A percentile compares a stretch with the other conserved stretches of the same genome.
phyloP scores from a whole-genome alignment of 306 rosid species.

The Luffa aegyptiaca region DNA sequence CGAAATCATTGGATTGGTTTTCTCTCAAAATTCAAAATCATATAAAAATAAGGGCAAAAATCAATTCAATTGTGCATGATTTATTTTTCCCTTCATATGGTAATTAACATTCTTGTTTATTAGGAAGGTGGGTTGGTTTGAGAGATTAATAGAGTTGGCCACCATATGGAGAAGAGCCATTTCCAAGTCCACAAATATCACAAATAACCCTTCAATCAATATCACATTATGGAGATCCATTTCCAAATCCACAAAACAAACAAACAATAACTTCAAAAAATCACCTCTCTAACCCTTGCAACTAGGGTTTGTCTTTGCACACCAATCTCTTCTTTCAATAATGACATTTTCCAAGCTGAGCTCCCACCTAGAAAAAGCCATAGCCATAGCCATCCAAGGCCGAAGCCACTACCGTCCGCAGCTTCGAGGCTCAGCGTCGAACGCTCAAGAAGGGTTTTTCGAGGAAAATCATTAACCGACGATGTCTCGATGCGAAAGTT shows the following conservation, averaged over 20 bases:
- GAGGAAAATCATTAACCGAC: constrained; percentile 74
- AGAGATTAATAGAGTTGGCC: constrained; percentile 48
- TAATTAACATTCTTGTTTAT: neutral
- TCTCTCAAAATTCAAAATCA: too few species aligned
- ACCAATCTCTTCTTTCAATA: constrained; percentile 68
- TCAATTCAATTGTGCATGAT: neutral
- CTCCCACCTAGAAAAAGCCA: constrained; percentile 74
- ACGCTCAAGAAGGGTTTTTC: constrained; percentile 35
- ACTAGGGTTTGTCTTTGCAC: constrained; percentile 84
- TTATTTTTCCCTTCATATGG: neutral
- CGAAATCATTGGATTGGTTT: too few species aligned
- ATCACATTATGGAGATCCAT: neutral
- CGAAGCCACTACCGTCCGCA: constrained; percentile 32
- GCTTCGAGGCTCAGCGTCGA: constrained; percentile 34
- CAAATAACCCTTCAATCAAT: neutral
- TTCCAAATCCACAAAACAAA: neutral
- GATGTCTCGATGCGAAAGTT: constrained; percentile 77
- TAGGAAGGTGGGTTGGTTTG: constrained; percentile 79
- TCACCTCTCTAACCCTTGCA: constrained; percentile 55
- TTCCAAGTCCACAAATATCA: constrained; percentile 31
- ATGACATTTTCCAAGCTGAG: constrained; percentile 49
- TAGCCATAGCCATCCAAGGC: constrained; percentile 72
- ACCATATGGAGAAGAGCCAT: constrained; percentile 40
- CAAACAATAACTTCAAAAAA: constrained; percentile 46
- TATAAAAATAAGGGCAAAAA: too few species aligned